These are phyloP conservation scores for Alloteropsis semialata DNA, from an alignment of 176 grass and related monocot genomes.

Conservation along the genomic window DNA sequence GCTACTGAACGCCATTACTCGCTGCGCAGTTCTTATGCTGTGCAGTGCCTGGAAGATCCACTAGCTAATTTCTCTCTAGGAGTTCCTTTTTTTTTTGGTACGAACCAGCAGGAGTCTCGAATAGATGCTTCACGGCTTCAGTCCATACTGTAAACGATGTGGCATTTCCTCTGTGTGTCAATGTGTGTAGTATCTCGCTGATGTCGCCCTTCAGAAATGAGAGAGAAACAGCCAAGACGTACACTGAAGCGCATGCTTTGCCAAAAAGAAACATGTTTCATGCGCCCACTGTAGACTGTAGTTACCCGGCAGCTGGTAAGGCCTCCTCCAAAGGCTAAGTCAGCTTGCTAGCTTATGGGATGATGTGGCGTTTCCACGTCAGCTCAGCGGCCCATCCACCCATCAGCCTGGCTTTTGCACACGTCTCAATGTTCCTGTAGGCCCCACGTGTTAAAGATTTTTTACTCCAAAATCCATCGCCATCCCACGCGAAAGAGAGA, in stretches of 20 bases:
- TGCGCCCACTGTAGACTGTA: background rate
- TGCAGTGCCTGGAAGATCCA: background rate
- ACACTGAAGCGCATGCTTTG: background rate
- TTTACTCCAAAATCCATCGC: too few relatives aligned
- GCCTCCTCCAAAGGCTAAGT: too few relatives aligned
- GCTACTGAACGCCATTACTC: background rate
- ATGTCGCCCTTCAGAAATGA: background rate
- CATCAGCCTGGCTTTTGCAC: too few relatives aligned
- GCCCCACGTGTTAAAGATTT: too few relatives aligned
- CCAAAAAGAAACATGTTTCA: slow-evolving; percentile 19
- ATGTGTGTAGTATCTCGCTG: background rate
- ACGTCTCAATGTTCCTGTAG: too few relatives aligned
- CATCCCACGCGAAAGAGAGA: too few relatives aligned
- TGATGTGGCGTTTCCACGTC: too few relatives aligned
- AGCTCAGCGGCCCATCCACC: too few relatives aligned
- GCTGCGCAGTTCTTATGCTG: background rate
- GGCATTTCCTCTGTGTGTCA: background rate
- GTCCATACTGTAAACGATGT: background rate
- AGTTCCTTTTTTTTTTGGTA: background rate
- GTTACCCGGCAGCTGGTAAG: background rate
- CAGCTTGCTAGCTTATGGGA: too few relatives aligned
- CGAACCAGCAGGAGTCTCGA: background rate
- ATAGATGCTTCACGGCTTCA: background rate
- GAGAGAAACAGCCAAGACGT: background rate
- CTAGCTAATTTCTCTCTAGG: background rate